Evolutionary conservation across 352 stramenopile genomes (phyloP).

Genomic region (Globisporangium paroecandrum): DNA sequence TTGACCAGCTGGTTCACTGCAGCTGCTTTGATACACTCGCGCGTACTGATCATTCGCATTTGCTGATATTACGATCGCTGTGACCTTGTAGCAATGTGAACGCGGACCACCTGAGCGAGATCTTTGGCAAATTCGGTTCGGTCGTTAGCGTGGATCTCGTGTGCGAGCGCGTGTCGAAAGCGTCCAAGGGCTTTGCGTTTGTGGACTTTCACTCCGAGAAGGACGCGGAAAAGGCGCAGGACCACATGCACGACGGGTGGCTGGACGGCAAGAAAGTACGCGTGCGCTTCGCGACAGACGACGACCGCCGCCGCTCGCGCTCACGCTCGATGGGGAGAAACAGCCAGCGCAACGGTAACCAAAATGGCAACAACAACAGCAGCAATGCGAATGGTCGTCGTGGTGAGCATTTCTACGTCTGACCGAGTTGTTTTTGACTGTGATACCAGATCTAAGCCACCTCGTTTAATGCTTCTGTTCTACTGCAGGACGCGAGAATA

Average conservation of each 20-base stretch:
- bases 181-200: slow-evolving; percentile 39
- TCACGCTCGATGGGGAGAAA: not conserved
- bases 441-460: no score
- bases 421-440: no score
- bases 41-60: not conserved
- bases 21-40: not conserved
- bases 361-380: not conserved
- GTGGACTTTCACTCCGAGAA: slow-evolving; percentile 49
- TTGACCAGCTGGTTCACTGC: not conserved
- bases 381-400: slow-evolving; percentile 4
- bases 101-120: slow-evolving; percentile 75
- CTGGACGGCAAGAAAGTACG: slow-evolving; percentile 77
- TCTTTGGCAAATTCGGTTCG: slow-evolving; percentile 84
- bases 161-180: slow-evolving; percentile 22
- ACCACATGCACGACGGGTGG: slow-evolving; percentile 85
- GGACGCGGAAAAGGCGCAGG: slow-evolving; percentile 54
- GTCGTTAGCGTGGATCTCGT: slow-evolving; percentile 58
- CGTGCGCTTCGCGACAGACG: slow-evolving; percentile 31
- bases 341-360: slow-evolving; percentile 7
- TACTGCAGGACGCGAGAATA: slow-evolving; percentile 4
- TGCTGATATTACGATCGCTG: not conserved
- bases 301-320: slow-evolving; percentile 4
- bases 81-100: slow-evolving; percentile 56
- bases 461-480: no score
- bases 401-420: not conserved